phyloP scores from a whole-genome alignment of 176 grass and related monocot species.

The Sorghum bicolor region DNA sequence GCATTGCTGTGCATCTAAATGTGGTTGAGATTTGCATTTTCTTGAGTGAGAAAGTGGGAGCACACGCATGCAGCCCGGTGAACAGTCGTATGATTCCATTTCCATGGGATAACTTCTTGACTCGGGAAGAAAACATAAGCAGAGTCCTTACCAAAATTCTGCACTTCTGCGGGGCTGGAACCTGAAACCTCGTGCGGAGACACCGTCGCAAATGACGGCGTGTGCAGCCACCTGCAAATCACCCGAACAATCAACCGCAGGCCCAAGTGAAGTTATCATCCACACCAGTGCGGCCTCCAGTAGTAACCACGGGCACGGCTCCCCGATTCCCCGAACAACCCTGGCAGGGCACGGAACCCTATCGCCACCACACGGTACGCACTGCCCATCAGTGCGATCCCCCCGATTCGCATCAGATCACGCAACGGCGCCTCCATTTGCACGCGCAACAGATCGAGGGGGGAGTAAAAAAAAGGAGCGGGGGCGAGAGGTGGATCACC shows the following conservation, averaged over 20 bases:
- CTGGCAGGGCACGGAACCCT: neutral
- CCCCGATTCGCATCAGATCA: neutral
- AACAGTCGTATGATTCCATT: neutral
- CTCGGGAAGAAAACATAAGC: neutral
- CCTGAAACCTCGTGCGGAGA: conserved; percentile 70
- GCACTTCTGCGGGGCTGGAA: conserved; percentile 71
- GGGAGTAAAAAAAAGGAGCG: neutral
- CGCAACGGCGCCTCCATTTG: neutral
- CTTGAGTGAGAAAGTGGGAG: neutral
- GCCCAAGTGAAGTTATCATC: neutral
- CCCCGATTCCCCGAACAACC: neutral
- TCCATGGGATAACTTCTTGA: neutral
- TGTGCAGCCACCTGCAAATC: conserved; percentile 65
- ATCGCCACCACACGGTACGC: neutral
- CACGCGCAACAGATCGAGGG: neutral
- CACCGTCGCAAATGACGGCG: conserved; percentile 74
- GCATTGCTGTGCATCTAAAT: neutral
- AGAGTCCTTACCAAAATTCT: conserved; percentile 67
- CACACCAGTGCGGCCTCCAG: neutral
- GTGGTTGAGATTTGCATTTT: neutral
- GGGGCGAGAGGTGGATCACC: neutral
- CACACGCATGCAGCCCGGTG: neutral
- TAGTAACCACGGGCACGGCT: neutral
- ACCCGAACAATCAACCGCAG: conserved; percentile 5
- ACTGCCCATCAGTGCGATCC: neutral